Base-by-base conservation (phyloP, 257 asterid species). In the Solanum peruvianum region DNA sequence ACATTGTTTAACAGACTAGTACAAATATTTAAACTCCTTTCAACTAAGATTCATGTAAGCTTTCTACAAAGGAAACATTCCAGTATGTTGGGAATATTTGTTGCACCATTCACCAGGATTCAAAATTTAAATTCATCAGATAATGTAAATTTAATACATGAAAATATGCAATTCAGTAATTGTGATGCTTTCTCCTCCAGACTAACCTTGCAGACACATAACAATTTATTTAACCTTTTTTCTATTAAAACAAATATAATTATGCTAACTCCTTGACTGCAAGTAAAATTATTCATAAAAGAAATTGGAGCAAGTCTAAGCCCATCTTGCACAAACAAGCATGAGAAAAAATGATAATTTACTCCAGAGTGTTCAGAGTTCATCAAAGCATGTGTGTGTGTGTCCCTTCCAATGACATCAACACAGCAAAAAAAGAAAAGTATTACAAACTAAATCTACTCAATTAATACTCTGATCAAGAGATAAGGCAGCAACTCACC, bases 401-500 rank as follows among this genome's bases (percentile, higher is more conserved):
- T 73, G 16, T 75, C 25, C 52, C 35, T 42, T 76, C 60, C 23
- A 0, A 76, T 42, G 83, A 77, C 58, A 33, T 42, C 83, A 76
- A n/a, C 83, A 42, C 35, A 76, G 83, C 58, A 75, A 42, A 56
- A 75, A 75, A 71, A 75, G 45, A 76, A 27, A 39, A 23, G 83
- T 14, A 77, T 44, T 8, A 77, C 4, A 39, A 77, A 23, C 60
- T 42, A 77, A n/a, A 77, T 41, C 14, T n/a, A 77, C 83, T n/a
- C 44, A 42, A 77, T 25, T n/a, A 77, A 16, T 42, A 42, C 35
- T 42, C 14, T 41, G n/a, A 44, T 77, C 1, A 56, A 42, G 39
- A 3, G 13, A 77, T 77, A 27, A 52, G 67, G 75, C 66, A 86
- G 88, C 56, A 89, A 87, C 97, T 94, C 87, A 97, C 98, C 92